A percentile compares a stretch with the other conserved stretches of the same genome.
phyloP scores from a whole-genome alignment of 441 rosid genomes.

The Erysimum cheiri region DNA sequence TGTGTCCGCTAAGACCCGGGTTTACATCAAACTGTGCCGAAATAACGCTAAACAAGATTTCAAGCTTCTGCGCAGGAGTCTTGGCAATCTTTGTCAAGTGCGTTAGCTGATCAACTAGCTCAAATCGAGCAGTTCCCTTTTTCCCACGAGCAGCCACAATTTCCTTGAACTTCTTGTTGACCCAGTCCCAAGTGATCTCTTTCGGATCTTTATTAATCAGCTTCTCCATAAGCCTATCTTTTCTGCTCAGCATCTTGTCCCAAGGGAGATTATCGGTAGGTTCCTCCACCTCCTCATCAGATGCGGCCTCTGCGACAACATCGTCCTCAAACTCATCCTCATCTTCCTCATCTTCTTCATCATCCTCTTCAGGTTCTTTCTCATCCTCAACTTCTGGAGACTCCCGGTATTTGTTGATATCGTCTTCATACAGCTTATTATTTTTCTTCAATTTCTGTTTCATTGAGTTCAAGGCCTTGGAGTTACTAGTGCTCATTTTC shows the following conservation, averaged over 20 bases:
- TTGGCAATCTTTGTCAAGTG: constrained; percentile 78
- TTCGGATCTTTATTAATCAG: constrained; percentile 68
- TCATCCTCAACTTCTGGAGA: constrained; percentile 73
- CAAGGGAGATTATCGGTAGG: constrained; percentile 50
- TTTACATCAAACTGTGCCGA: constrained; percentile 87
- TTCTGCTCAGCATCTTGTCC: constrained; percentile 64
- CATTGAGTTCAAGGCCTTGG: constrained; percentile 85
- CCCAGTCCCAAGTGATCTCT: constrained; percentile 79
- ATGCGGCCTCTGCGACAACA: constrained; percentile 43
- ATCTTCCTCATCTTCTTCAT: constrained; percentile 53
- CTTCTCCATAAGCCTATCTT: constrained; percentile 68
- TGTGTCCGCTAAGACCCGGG: constrained; percentile 80
- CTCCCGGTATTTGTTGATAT: constrained; percentile 61
- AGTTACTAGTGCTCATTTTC: constrained; percentile 85
- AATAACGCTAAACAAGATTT: constrained; percentile 73
- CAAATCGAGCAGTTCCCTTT: constrained; percentile 83
- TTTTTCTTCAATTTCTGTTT: constrained; percentile 79
- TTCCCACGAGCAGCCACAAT: constrained; percentile 78
- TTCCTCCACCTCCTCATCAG: constrained; percentile 45
- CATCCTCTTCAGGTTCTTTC: constrained; percentile 47
- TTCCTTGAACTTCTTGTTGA: constrained; percentile 81
- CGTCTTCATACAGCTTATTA: constrained; percentile 70
- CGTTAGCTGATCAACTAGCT: constrained; percentile 82
- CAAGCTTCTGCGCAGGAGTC: constrained; percentile 88
- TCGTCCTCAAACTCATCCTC: constrained; percentile 57